Evolutionary conservation across 306 rosid genomes (phyloP).

Genomic region (Quercus bicolor): DNA sequence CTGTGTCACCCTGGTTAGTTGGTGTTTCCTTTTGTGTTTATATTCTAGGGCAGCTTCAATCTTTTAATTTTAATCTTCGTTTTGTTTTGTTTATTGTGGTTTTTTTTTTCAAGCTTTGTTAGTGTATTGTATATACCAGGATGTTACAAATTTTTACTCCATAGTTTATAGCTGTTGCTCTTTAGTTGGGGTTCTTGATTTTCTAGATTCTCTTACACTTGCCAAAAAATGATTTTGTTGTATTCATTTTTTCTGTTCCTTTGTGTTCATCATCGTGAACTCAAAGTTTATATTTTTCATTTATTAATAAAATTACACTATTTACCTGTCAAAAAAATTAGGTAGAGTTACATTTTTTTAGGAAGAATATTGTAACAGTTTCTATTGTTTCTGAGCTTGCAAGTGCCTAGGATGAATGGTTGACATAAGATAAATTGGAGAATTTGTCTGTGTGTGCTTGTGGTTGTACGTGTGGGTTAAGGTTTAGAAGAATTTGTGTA

Average conservation of each 20-base stretch:
- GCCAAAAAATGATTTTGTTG: too few relatives aligned
- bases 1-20: slow-evolving; percentile 41
- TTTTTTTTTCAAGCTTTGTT: not conserved
- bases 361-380: not conserved
- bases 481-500: too few relatives aligned
- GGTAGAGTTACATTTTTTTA: not conserved
- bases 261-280: too few relatives aligned
- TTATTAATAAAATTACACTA: too few relatives aligned
- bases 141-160: not conserved
- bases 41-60: not conserved
- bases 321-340: not conserved
- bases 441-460: too few relatives aligned
- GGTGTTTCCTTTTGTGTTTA: not conserved
- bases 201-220: too few relatives aligned
- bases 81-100: not conserved
- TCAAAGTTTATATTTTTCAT: too few relatives aligned
- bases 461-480: not conserved
- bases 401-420: not conserved
- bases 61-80: not conserved
- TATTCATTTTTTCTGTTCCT: too few relatives aligned
- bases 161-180: not conserved
- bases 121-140: not conserved
- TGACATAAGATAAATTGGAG: not conserved
- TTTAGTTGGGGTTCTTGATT: too few relatives aligned
- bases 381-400: not conserved